A percentile compares a stretch with the other conserved stretches of the same genome.
Conservation (phyloP, 2,329 filamentous ascomycete species). For the Pseudophaeomoniella oleicola region DNA sequence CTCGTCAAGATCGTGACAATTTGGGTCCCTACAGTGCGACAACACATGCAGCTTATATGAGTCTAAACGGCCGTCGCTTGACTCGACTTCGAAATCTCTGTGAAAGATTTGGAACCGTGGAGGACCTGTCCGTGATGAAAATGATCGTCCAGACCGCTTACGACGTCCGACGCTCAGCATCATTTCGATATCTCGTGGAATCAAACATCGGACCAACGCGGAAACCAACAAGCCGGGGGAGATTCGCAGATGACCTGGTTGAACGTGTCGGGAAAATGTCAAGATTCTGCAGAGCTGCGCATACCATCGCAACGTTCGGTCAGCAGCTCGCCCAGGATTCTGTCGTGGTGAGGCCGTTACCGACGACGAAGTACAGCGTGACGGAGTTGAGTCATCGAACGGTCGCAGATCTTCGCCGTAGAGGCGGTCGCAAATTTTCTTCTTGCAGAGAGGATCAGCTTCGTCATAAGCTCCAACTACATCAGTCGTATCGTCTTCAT, state of each 20-base stretch:
- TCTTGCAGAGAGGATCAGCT: background rate
- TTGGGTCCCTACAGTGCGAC: background rate
- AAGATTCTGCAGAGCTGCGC: background rate
- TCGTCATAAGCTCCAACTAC: background rate
- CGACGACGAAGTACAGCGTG: background rate
- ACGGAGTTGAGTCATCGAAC: background rate
- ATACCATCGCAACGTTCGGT: background rate
- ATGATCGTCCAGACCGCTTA: background rate
- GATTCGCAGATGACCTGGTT: background rate
- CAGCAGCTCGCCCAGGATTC: background rate
- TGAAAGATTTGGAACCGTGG: background rate
- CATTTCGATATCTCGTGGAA: background rate
- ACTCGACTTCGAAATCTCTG: background rate
- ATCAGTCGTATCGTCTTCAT: conserved; percentile 1
- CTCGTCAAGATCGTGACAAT: background rate
- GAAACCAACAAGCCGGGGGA: background rate
- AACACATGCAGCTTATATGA: background rate
- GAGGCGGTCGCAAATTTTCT: background rate
- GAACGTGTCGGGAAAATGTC: background rate
- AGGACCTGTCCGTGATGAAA: background rate
- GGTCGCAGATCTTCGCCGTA: background rate
- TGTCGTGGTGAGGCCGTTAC: background rate
- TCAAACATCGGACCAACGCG: background rate
- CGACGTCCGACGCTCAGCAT: background rate
- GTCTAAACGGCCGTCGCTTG: background rate